Base-by-base conservation (phyloP, 1,139 yeast genomes). In the Kurtzmaniella quercitrusa region DNA sequence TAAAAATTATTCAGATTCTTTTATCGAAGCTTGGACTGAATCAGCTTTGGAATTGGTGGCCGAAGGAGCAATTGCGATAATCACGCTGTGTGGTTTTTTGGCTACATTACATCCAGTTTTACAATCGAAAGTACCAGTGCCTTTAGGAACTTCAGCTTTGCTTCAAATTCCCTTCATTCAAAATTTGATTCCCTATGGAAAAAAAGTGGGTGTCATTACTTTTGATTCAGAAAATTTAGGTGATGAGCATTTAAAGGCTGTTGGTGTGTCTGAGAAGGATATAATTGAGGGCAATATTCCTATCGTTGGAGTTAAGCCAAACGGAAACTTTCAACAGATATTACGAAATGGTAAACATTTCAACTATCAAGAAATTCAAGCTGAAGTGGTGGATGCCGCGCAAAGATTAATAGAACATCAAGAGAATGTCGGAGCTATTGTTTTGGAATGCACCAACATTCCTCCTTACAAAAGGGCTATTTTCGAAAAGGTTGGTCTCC, bases 371-470 rank as follows among this genome's bases (percentile, higher is more conserved):
- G 45, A 10, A 8, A 29, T 29, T n/a, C 14, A 29, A 29, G 14
- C 6, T n/a, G 34, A 29, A 8, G 34, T 29, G 37, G 25, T 52
- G 1, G 46, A 45, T n/a, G 52, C 52, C 17, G 52, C 49, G 3
- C 41, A 48, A 11, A 42, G 9, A 44, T 55, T 41, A 55, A 59
- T 19, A 18, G 43, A 19, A 31, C 41, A n/a, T 43, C 51, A 39
- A 8, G 55, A 10, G 23, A 38, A 46, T 11, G 48, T 60, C 17
- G 57, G 61, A 14, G 62, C 55, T 1, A 51, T 61, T 43, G 60
- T 60, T 7, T 48, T 60, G 41, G 65, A 59, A 43, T 59, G 65
- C 45, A 55, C 63, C 5, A 59, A 60, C 40, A 59, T 60, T 59
- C 62, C 62, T 15, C 64, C 63, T 23, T 52, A 48, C 37, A 48